phyloP scores from a whole-genome alignment of 2,329 filamentous ascomycete genomes.

The Ophiostoma piceae region DNA sequence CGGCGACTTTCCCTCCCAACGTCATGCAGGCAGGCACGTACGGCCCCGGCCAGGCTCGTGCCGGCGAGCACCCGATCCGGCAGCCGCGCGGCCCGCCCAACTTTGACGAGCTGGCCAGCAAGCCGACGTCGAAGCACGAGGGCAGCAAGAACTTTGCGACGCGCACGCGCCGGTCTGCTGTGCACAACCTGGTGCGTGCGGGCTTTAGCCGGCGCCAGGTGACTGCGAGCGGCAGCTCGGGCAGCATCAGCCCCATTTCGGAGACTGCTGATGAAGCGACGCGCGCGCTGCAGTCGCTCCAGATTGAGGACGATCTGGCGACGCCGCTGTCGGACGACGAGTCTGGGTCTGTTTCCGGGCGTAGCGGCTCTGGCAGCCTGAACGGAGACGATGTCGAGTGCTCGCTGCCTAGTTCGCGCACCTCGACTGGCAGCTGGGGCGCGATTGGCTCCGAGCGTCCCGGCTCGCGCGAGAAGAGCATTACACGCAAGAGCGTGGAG shows the following conservation, averaged over 20 bases:
- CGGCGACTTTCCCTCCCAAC: constrained; percentile 71
- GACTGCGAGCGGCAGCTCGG: constrained; percentile 71
- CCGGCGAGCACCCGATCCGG: constrained; percentile 87
- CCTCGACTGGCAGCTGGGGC: constrained; percentile 65
- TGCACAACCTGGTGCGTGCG: constrained; percentile 86
- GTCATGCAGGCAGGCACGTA: constrained; percentile 73
- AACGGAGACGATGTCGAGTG: constrained; percentile 62
- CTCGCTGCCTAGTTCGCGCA: constrained; percentile 69
- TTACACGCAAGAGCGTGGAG: constrained; percentile 50
- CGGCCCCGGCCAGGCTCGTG: constrained; percentile 85
- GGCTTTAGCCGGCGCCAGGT: constrained; percentile 80
- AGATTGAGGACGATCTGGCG: constrained; percentile 44
- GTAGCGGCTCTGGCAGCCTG: constrained; percentile 72
- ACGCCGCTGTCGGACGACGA: constrained; percentile 71
- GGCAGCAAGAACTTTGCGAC: constrained; percentile 97
- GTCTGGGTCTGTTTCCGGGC: constrained; percentile 67
- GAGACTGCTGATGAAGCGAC: constrained; percentile 57
- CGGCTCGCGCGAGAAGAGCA: constrained; percentile 59
- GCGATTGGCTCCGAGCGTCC: constrained; percentile 86
- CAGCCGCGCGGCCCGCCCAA: constrained; percentile 90
- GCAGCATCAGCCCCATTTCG: constrained; percentile 83
- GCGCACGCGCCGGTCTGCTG: constrained; percentile 83
- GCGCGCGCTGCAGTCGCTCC: neutral
- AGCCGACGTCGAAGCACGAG: constrained; percentile 87
- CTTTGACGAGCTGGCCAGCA: constrained; percentile 81